Base-by-base conservation (phyloP, 2,329 filamentous ascomycete species). In the Xylaria sp. region DNA sequence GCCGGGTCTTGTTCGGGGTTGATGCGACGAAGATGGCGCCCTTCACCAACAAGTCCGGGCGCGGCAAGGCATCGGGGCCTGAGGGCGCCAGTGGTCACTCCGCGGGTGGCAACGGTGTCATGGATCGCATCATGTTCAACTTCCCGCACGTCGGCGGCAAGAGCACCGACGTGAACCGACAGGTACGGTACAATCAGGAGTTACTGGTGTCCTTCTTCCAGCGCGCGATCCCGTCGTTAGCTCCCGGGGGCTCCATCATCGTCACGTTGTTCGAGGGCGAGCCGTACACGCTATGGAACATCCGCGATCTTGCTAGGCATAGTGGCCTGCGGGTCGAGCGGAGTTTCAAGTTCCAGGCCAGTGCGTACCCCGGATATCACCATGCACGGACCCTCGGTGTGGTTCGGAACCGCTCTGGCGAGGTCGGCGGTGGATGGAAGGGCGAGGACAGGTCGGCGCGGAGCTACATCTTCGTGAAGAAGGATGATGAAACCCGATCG, bases 71-170 rank as follows among this genome's bases (percentile, higher is more conserved):
- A 16, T 29, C 51, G 5, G 54, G 32, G 8, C 35, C 69, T 1
- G 66, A 37, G 13, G 13, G 12, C 42, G 44, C 27, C 23, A 61
- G 13, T 44, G 44, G 40, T 12, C 12, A 21, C 42, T 27, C n/a
- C 27, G 5, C n/a, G 21, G 68, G 61, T 44, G 71, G 63, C 10
- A 68, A 23, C 5, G 76, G 74, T 65, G 75, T 83, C 3, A 94
- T 92, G 85, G 90, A 97, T 79, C 87, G 89, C 65, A 91, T 98
- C 70, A 85, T 95, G 73, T 99, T 98, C 88, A 97, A 98, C 84
- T 99, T 99, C 81, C 96, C 96, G 42, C 96, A 99, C 82, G 92
- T 97, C 3, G 96, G 96, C 71, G 96, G 96, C 54, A 91, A 97
- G 76, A 92, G 89, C 72, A 98, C 92, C 74, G 94, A 98, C 82